Base-by-base conservation (phyloP, 768 basidiomycete species). In the Phlegmacium glaucopus region DNA sequence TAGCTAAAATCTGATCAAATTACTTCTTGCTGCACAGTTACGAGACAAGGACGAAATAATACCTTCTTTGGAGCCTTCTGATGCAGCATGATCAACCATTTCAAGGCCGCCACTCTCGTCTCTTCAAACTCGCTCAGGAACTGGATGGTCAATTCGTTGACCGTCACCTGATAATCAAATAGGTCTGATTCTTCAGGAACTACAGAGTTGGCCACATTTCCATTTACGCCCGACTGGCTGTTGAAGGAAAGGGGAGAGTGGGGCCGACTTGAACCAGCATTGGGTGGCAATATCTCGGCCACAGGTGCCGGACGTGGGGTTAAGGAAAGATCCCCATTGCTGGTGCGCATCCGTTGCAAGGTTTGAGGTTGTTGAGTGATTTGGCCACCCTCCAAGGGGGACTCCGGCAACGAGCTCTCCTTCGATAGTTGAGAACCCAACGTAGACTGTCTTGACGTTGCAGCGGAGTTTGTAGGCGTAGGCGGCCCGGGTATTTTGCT, bases 31-130 rank as follows among this genome's bases (percentile, higher is more conserved):
- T 47, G 22, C 22, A 37, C 2, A 16, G 17, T 36, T 27, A 35
- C 2, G 26, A 28, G 28, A 29, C 42, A 58, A 28, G 44, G 35
- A 4, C 15, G 15, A 17, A 42, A 9, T 44, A 60, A 39, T 51
- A 88, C 94, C 82, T 95, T 95, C 69, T 87, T 90, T 0, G 96
- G 96, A 10, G 94, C 93, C 61, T 98, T 97, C 63, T 94, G 90
- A 67, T 99, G 96, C 43, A 99, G 70, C 96, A 99, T 99, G 47
- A 96, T 85, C 32, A 99, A 72, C 96, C 96, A 99, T 67, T 95
- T 94, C 57, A 99, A 65, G 2, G 95, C 94, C 22, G 94, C 93
- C 5, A 98, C 91, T 41, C 94, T 74, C 0, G 96, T 98, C 61
- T 97, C 94, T 62, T 96, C 95, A 56, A 90, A 93, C 66, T 99